Conservation (phyloP, 345 rosid genomes). For the Ailanthus altissimus region DNA sequence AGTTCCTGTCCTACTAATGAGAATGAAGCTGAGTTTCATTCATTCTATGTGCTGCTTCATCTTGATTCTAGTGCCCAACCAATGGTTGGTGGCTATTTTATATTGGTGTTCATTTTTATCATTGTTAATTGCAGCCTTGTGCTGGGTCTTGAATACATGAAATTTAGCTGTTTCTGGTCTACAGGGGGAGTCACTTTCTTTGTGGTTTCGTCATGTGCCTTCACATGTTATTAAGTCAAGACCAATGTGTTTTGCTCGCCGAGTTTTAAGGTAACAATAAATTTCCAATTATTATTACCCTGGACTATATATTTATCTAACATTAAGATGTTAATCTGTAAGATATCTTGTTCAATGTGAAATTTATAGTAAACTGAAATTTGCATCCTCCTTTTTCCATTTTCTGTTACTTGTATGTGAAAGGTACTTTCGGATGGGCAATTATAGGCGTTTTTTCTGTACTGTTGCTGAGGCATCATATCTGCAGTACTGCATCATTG, state of each 20-base stretch:
- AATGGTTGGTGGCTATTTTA: slow-evolving; percentile 47
- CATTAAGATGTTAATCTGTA: not conserved
- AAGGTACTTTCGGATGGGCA: slow-evolving; percentile 66
- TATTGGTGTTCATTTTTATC: slow-evolving; percentile 3
- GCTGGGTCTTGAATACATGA: slow-evolving; percentile 17
- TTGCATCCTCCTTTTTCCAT: not conserved
- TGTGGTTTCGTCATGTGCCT: slow-evolving; percentile 76
- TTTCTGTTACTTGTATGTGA: not conserved
- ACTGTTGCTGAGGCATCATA: slow-evolving; percentile 70
- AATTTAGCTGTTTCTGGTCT: slow-evolving; percentile 22
- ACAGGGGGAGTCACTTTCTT: slow-evolving; percentile 89
- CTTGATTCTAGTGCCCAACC: slow-evolving; percentile 60
- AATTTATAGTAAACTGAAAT: not conserved
- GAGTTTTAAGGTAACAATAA: slow-evolving; percentile 52
- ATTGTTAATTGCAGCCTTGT: slow-evolving; percentile 11
- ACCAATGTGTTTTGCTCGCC: slow-evolving; percentile 76
- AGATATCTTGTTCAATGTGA: not conserved
- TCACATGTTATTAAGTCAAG: slow-evolving; percentile 54
- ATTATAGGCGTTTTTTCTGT: slow-evolving; percentile 60
- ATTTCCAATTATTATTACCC: not conserved
- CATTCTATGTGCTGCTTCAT: slow-evolving; percentile 80
- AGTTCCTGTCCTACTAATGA: slow-evolving; percentile 31
- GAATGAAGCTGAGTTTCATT: slow-evolving; percentile 77
- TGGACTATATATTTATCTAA: not conserved
- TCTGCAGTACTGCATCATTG: slow-evolving; percentile 76